Evolutionary conservation across 164 flowering plant species (phyloP).

Genomic region (Malania oleifera): DNA sequence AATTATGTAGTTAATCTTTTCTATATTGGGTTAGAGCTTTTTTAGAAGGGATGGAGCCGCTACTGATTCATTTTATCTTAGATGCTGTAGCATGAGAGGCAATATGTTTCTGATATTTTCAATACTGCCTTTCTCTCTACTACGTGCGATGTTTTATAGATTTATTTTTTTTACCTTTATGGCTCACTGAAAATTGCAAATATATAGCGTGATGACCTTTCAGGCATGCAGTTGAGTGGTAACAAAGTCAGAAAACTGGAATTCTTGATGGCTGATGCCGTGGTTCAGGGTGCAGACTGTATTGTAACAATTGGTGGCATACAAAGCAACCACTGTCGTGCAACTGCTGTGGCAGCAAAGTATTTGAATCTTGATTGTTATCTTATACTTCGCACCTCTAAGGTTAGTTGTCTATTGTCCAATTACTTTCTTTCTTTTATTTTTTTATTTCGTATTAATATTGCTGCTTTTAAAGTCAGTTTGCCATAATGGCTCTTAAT

Average conservation of each 20-base stretch:
- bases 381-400: slow-evolving; percentile 83
- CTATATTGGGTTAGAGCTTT: too few relatives aligned
- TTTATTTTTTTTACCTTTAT: too few relatives aligned
- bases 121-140: slow-evolving; percentile 3
- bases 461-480: slow-evolving; percentile 1
- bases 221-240: slow-evolving; percentile 98
- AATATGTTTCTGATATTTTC: not conserved
- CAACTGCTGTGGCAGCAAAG: slow-evolving; percentile 95
- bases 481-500: slow-evolving; percentile 1
- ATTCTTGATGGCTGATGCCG: slow-evolving; percentile 93
- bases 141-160: too few relatives aligned
- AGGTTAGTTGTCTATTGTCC: slow-evolving; percentile 37
- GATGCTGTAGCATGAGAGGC: not conserved
- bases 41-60: too few relatives aligned
- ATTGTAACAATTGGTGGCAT: slow-evolving; percentile 90
- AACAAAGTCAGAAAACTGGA: slow-evolving; percentile 95
- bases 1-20: too few relatives aligned
- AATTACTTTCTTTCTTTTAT: not conserved
- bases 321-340: slow-evolving; percentile 98
- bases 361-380: slow-evolving; percentile 79
- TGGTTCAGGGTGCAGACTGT: slow-evolving; percentile 82
- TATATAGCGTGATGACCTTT: slow-evolving; percentile 83
- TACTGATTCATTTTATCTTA: not conserved
- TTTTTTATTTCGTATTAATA: not conserved
- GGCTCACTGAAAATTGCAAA: slow-evolving; percentile 15